Evolutionary conservation across 2,329 filamentous ascomycete genomes (phyloP).

Genomic region (Xylaria sp.): DNA sequence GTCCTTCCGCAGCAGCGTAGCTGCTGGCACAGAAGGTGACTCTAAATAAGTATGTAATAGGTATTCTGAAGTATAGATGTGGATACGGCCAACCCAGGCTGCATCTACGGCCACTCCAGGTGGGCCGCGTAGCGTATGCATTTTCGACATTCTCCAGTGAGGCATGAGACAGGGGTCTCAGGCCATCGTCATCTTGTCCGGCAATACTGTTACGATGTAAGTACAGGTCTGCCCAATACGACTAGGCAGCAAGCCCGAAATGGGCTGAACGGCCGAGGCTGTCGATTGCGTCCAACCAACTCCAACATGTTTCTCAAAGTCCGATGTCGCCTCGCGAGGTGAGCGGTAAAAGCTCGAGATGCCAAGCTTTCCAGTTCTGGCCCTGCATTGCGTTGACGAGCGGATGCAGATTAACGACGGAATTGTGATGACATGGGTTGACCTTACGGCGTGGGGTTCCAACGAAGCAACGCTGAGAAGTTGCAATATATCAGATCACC

Average conservation of each 20-base stretch:
- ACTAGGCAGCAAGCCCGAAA: slow-evolving; percentile 15
- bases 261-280: slow-evolving; percentile 31
- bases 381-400: slow-evolving; percentile 22
- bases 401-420: slow-evolving; percentile 10
- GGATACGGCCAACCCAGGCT: no score
- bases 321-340: slow-evolving; percentile 37
- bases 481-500: no score
- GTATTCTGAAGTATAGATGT: no score
- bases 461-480: neutral
- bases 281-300: slow-evolving; percentile 34
- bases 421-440: slow-evolving; percentile 23
- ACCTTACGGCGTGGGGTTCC: slow-evolving; percentile 21
- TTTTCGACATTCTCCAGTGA: slow-evolving; percentile 28
- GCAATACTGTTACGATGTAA: slow-evolving; percentile 21
- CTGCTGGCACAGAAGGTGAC: no score
- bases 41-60: no score
- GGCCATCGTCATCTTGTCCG: slow-evolving; percentile 18
- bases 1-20: no score
- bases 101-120: no score
- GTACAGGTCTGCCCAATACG: neutral
- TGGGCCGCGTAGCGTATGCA: slow-evolving; percentile 34
- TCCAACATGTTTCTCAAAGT: slow-evolving; percentile 20
- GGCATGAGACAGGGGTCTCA: slow-evolving; percentile 28
- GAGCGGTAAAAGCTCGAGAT: slow-evolving; percentile 21
- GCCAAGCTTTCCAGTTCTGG: slow-evolving; percentile 19